Evolutionary conservation across 2,329 filamentous ascomycete genomes (phyloP), one percentile per base, ranked within the genome.

Genomic region (Epichloe hybrida): DNA sequence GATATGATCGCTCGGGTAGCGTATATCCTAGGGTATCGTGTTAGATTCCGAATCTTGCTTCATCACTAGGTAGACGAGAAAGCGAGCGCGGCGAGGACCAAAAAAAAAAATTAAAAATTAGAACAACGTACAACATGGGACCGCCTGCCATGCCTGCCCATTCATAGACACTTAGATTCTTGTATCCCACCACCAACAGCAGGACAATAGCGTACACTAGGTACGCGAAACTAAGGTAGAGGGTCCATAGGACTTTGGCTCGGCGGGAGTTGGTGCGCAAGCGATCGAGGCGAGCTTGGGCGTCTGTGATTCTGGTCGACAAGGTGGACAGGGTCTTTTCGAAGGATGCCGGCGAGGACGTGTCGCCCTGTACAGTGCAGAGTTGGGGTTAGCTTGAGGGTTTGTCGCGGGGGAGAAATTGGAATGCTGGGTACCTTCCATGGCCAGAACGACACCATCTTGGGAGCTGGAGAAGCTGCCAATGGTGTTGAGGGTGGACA

Each of bases 171-270:
- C 84, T 82, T 76, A 93, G 86, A 58, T 86, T 84, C 57, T 80
- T 76, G 74, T 84, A 88, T 48, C 93, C 93, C 3, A 95, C 81
- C 7, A 96, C 88, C 6, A 98, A 75, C 3, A 84, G 76, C 43
- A 94, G 74, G 49, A 97, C 84, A 31, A 95, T 81, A 9, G 82
- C 77, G 60, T 88, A 90, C 45, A 97, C 79, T 4, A 96, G 82
- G 66, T 97, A 98, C 48, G 84, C 87, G 60, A 98, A 91, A 51
- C 82, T 82, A 3, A 90, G 82, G 65, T 97, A 98, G 13, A 98
- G 78, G 0, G 89, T 95, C 80, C 83, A 89, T 50, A 97, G 78
- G 38, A 88, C 87, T 58, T 86, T 91, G 60, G 84, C 78, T 52
- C 90, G 84, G 52, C 91, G 81, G 47, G 86, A 81, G 54, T 78